These are phyloP conservation scores for Erythrobasidium hasegawianum DNA, from an alignment of 1,284 basidiomycete genomes.

Conservation along the genomic window DNA sequence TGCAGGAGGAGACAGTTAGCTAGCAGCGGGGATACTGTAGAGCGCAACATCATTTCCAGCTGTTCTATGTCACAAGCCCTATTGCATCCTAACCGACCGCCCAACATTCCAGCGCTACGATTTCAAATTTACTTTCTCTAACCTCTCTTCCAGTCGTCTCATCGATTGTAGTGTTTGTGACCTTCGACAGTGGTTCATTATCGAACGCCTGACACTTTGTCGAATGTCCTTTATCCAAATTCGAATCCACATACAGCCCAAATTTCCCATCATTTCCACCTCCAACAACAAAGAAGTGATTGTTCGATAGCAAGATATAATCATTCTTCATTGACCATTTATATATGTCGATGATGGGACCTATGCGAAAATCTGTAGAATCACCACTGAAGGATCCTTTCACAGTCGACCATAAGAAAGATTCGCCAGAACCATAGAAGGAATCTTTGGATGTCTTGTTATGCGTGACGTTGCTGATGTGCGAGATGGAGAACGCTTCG, in stretches of 20 bases:
- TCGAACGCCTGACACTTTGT: slow-evolving; percentile 79
- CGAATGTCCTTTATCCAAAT: slow-evolving; percentile 76
- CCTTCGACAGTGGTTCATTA: slow-evolving; percentile 71
- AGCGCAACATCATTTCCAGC: neutral
- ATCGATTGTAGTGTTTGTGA: slow-evolving; percentile 9
- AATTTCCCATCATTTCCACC: slow-evolving; percentile 89
- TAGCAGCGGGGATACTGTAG: no score
- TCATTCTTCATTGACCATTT: slow-evolving; percentile 86
- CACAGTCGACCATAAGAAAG: slow-evolving; percentile 66
- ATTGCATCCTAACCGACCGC: slow-evolving; percentile 26
- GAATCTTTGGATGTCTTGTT: slow-evolving; percentile 49
- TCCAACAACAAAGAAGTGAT: slow-evolving; percentile 75
- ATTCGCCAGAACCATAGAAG: slow-evolving; percentile 81
- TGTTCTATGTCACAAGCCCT: neutral
- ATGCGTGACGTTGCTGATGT: no score
- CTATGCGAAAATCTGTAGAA: slow-evolving; percentile 42
- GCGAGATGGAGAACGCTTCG: slow-evolving; percentile 57
- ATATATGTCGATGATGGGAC: slow-evolving; percentile 60
- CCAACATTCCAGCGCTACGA: slow-evolving; percentile 43
- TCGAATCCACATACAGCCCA: slow-evolving; percentile 82
- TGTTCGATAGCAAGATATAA: slow-evolving; percentile 82
- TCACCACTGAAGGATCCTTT: slow-evolving; percentile 40
- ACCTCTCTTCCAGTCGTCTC: slow-evolving; percentile 7
- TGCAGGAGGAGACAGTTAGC: no score
- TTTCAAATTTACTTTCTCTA: slow-evolving; percentile 38